Conservation (phyloP, 2,329 filamentous ascomycete species). For the Neurospora sp. region DNA sequence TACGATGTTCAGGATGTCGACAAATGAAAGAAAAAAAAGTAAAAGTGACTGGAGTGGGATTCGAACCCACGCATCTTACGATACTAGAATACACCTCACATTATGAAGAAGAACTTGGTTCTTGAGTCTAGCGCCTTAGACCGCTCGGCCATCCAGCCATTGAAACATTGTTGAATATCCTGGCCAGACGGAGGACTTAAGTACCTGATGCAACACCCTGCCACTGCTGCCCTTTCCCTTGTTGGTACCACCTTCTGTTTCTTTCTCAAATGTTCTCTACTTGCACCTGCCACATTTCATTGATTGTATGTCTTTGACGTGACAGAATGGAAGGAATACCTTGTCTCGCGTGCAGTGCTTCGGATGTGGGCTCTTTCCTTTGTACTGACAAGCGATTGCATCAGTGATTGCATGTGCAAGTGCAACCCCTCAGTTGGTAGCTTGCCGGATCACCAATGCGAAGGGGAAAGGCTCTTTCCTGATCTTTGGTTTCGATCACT, state of each 20-base stretch:
- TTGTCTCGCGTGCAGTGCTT: neutral
- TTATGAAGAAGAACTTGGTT: neutral
- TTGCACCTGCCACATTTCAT: neutral
- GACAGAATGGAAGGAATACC: neutral
- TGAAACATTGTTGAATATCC: neutral
- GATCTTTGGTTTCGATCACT: too few species aligned
- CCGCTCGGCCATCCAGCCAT: slow-evolving; percentile 5
- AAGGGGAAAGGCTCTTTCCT: neutral
- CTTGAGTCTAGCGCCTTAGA: slow-evolving; percentile 2
- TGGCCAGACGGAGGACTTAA: rapidly evolving
- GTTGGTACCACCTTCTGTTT: neutral
- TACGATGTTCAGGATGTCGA: neutral
- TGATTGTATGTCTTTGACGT: neutral
- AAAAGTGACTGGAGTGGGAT: slow-evolving; percentile 2
- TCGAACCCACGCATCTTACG: slow-evolving; percentile 5
- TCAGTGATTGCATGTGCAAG: neutral
- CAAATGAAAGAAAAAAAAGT: neutral
- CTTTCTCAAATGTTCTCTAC: neutral
- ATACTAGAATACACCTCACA: neutral
- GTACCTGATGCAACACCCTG: neutral
- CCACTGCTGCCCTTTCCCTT: neutral
- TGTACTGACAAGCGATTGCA: neutral
- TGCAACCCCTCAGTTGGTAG: neutral
- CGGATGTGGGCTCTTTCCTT: neutral
- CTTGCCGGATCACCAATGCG: neutral